A percentile compares a stretch with the other conserved stretches of the same genome.
phyloP scores from a whole-genome alignment of 306 rosid genomes.

The Alnus rubra region DNA sequence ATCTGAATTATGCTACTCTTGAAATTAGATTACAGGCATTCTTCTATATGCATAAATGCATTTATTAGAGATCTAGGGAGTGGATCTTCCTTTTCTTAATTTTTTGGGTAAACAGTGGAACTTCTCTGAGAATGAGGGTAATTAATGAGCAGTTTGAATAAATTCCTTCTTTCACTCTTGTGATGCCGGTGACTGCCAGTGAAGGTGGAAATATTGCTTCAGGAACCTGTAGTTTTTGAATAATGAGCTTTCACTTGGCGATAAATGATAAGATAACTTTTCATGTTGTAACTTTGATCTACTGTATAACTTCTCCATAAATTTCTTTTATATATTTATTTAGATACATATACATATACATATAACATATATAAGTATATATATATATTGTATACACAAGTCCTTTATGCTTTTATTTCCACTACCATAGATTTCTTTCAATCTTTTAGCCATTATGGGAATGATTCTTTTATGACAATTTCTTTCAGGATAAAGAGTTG shows the following conservation, averaged over 20 bases:
- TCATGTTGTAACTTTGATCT: neutral
- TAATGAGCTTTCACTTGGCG: neutral
- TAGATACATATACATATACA: no score
- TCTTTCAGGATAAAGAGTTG: constrained; percentile 82
- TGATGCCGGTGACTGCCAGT: neutral
- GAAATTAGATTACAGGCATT: neutral
- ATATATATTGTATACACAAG: no score
- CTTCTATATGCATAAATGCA: neutral
- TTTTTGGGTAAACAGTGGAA: no score
- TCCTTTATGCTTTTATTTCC: neutral
- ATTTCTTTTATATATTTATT: no score
- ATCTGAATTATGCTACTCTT: neutral
- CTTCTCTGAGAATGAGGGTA: no score
- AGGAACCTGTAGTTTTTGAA: neutral
- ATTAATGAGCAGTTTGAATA: neutral
- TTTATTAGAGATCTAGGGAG: no score
- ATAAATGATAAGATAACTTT: neutral
- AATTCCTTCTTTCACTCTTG: neutral
- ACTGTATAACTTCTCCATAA: neutral
- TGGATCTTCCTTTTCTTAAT: no score
- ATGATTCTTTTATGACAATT: constrained; percentile 26
- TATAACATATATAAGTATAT: no score
- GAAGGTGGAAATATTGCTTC: neutral
- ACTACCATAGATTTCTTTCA: neutral
- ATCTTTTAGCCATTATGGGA: neutral